Base-by-base conservation (phyloP, 2,329 filamentous ascomycete species). In the Xylaria sp. region DNA sequence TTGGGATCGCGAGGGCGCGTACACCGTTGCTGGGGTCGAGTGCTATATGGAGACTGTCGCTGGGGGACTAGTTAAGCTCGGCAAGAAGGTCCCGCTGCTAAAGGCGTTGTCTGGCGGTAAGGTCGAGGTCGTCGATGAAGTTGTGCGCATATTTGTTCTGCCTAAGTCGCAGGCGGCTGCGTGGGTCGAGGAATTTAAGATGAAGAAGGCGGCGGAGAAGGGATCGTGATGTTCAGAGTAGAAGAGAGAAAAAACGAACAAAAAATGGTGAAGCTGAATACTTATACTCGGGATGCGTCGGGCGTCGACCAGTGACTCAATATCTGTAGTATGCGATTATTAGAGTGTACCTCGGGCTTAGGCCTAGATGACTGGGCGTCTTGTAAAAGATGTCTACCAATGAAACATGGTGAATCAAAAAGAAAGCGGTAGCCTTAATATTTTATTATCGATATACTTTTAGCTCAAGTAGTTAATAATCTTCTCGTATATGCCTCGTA, bases 161-260 rank as follows among this genome's bases (percentile, higher is more conserved):
- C 95, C 95, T 0, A 91, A 87, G 76, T 81, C 80, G 2, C 89
- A 89, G 81, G 90, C 92, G 0, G 86, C 86, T 9, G 86, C 80
- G n/a, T 99, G 94, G 91, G 90, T 97, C 44, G 87, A 88, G 72
- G 92, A 96, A 75, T 94, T 94, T 79, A 98, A 98, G 84, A 87
- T 84, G 76, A 90, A 92, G 79, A 93, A 89, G 81, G 86, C 84
- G 3, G 83, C 82, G 2, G 84, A 85, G 77, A 84, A 76, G 69
- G 76, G 75, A 2, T 46, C 56, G 2, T 34, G 41, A n/a, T 44
- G 28, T 13, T 28, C 25, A 55, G 18, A 9, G 4, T 20, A 8
- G 28, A 37, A 28, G 13, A 54, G 8, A 23, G 20, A 37, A 55
- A 12, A n/a, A 28, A 28, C 7, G n/a, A n/a, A n/a, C n/a, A n/a